A percentile compares a stretch with the other conserved stretches of the same genome.
These are phyloP conservation scores for Avena insularis DNA, from an alignment of 176 grass and related monocot species.

Conservation along the genomic window DNA sequence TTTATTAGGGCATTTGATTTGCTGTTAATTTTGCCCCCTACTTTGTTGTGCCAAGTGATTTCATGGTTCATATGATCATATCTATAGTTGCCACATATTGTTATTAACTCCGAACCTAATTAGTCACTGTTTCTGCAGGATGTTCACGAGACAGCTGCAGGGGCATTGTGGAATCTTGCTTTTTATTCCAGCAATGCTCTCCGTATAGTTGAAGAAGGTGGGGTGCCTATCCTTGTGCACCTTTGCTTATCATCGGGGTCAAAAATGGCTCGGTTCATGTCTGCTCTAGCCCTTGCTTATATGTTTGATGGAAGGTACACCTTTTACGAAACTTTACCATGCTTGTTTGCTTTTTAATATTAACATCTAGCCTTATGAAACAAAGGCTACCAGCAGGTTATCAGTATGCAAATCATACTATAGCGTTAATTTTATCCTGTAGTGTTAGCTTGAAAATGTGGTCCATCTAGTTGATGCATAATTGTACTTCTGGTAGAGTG, in stretches of 20 bases:
- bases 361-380: conserved; percentile 10
- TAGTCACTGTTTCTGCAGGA: conserved; percentile 59
- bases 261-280: conserved; percentile 99
- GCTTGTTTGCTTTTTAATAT: conserved; percentile 13
- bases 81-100: conserved; percentile 22
- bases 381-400: conserved; percentile 4
- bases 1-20: conserved; percentile 9
- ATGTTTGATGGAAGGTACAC: conserved; percentile 99
- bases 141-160: conserved; percentile 99
- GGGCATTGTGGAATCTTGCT: conserved; percentile 99
- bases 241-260: conserved; percentile 91
- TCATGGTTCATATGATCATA: not conserved
- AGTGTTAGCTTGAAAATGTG: conserved; percentile 31
- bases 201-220: conserved; percentile 94
- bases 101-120: conserved; percentile 10
- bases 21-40: conserved; percentile 5
- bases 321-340: conserved; percentile 12
- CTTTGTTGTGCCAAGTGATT: conserved; percentile 22
- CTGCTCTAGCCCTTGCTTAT: conserved; percentile 94
- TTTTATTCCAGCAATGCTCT: conserved; percentile 95
- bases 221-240: conserved; percentile 87
- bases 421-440: conserved; percentile 10
- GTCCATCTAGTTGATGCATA: conserved; percentile 11
- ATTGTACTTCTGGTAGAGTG: conserved; percentile 29
- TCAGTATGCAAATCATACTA: not conserved